Percentiles rank a stretch among this genome's conserved stretches.
Conservation (phyloP, 2,329 filamentous ascomycete genomes). For the Cylindrodendrum hubeiense region DNA sequence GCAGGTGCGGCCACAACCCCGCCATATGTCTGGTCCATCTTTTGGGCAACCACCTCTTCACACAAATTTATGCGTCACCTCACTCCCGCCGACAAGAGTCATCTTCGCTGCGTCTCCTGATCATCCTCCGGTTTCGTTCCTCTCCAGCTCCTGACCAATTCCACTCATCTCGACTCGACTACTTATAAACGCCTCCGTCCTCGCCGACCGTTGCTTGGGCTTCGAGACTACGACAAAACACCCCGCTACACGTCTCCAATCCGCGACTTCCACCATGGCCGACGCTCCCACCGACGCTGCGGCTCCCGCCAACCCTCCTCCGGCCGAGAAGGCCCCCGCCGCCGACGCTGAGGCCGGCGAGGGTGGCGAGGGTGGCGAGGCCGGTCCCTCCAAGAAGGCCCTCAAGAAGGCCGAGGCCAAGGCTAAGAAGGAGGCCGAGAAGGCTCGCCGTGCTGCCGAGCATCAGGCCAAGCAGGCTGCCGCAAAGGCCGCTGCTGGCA, state of each 20-base stretch:
- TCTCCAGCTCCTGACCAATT: conserved; percentile 19
- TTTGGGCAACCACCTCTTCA: conserved; percentile 30
- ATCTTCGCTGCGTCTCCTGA: conserved; percentile 36
- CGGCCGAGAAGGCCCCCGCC: conserved; percentile 30
- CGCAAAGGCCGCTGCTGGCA: conserved; percentile 73
- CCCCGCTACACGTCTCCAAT: conserved; percentile 4
- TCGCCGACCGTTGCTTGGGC: conserved; percentile 9
- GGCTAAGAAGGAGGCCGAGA: conserved; percentile 88
- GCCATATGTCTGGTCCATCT: conserved; percentile 27
- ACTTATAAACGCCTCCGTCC: conserved; percentile 19
- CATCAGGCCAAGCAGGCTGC: conserved; percentile 79
- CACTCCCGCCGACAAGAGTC: conserved; percentile 38
- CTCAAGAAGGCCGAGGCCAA: conserved; percentile 88
- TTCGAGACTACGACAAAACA: conserved; percentile 21
- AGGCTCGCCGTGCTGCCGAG: conserved; percentile 79
- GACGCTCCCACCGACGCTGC: conserved; percentile 37
- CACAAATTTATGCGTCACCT: conserved; percentile 43
- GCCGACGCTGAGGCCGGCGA: conserved; percentile 30
- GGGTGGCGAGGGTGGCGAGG: conserved; percentile 34
- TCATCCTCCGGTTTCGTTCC: conserved; percentile 28
- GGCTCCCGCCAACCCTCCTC: conserved; percentile 27
- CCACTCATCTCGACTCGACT: conserved; percentile 16
- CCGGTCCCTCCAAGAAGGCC: conserved; percentile 65
- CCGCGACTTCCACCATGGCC: conserved; percentile 33
- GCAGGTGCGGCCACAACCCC: conserved; percentile 41